These are phyloP conservation scores for Magnolia sinica DNA, from an alignment of 164 flowering plant species.

Conservation along the genomic window DNA sequence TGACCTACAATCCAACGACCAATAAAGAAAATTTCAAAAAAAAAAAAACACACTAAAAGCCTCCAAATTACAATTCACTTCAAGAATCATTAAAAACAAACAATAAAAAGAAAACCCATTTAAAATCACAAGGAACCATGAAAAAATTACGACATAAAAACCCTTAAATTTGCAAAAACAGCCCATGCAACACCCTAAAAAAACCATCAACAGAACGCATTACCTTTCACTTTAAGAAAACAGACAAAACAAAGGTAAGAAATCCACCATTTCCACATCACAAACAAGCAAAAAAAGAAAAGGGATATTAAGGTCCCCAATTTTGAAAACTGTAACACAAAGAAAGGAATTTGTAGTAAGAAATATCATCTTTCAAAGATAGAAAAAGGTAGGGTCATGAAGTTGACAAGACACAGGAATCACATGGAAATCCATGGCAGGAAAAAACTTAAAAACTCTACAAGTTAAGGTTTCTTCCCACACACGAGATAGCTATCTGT, in stretches of 20 bases:
- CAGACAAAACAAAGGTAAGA: neutral
- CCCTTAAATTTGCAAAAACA: neutral
- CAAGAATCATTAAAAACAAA: neutral
- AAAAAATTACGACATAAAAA: neutral
- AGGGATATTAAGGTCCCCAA: neutral
- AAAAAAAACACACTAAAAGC: too few relatives aligned
- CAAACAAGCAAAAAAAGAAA: neutral
- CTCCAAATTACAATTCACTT: neutral
- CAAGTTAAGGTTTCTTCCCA: neutral
- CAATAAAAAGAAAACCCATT: neutral
- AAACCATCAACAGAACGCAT: neutral
- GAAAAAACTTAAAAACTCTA: neutral
- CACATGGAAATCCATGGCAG: neutral
- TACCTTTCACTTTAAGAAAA: neutral
- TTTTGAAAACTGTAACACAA: neutral
- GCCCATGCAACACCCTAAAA: neutral
- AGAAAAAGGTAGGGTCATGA: neutral
- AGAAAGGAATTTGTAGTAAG: neutral
- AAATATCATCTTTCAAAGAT: neutral
- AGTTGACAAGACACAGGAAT: neutral
- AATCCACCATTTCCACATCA: neutral
- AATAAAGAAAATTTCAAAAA: too few relatives aligned
- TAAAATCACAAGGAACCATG: neutral
- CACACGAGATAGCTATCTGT: neutral
- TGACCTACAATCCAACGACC: too few relatives aligned